A percentile compares a stretch with the other conserved stretches of the same genome.
These are phyloP conservation scores for Sindora glabra DNA, from an alignment of 306 rosid genomes.

Conservation along the genomic window DNA sequence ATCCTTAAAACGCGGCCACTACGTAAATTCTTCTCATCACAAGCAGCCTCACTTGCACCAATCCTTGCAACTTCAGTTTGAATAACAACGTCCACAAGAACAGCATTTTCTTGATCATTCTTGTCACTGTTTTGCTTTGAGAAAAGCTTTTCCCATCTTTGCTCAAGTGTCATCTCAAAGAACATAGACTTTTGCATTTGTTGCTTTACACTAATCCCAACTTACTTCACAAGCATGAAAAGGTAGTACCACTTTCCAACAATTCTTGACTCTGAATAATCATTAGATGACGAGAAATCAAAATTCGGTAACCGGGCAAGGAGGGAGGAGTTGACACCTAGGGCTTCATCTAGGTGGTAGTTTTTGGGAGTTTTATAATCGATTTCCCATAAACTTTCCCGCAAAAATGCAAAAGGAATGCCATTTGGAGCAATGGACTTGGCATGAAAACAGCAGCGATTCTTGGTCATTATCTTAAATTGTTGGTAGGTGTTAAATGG, in stretches of 20 bases:
- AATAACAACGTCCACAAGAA: slow-evolving; percentile 17
- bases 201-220: background rate
- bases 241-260: slow-evolving; percentile 44
- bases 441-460: slow-evolving; percentile 22
- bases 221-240: slow-evolving; percentile 34
- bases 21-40: background rate
- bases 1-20: slow-evolving; percentile 18
- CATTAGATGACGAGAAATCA: slow-evolving; percentile 12
- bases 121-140: background rate
- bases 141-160: slow-evolving; percentile 32
- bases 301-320: slow-evolving; percentile 24
- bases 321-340: slow-evolving; percentile 22
- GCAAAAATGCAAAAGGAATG: slow-evolving; percentile 20
- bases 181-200: slow-evolving; percentile 5
- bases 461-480: slow-evolving; percentile 1
- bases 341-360: slow-evolving; percentile 25
- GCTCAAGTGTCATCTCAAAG: slow-evolving; percentile 33
- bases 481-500: slow-evolving; percentile 18
- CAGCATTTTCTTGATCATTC: background rate
- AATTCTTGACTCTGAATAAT: no score
- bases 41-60: slow-evolving; percentile 3
- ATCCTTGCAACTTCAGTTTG: slow-evolving; percentile 15
- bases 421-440: slow-evolving; percentile 19
- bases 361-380: background rate
- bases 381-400: slow-evolving; percentile 20